phyloP scores from a whole-genome alignment of 2,329 filamentous ascomycete species.

The Penicillium sp. region DNA sequence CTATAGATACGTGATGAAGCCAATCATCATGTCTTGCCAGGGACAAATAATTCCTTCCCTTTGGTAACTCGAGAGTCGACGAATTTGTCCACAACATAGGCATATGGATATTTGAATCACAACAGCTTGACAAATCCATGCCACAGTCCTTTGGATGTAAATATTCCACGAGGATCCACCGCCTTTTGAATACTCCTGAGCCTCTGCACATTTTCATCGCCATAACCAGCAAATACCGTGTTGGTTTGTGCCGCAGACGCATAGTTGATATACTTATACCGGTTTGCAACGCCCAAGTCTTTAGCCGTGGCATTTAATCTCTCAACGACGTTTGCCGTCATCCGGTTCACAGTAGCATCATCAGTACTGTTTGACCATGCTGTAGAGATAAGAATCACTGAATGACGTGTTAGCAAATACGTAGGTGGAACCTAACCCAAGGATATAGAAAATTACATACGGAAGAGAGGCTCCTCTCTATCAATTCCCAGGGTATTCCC shows the following conservation, averaged over 20 bases:
- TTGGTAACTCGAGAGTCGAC: too few relatives aligned
- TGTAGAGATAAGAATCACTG: conserved; percentile 16
- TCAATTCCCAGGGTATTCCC: conserved; percentile 27
- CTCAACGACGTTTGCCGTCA: conserved; percentile 12
- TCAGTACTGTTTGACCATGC: conserved; percentile 11
- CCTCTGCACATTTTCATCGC: conserved; percentile 35
- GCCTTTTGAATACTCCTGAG: conserved; percentile 36
- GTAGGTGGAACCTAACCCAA: too few relatives aligned
- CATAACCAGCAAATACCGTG: conserved; percentile 44
- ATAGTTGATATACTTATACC: conserved; percentile 51
- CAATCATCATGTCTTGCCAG: too few relatives aligned
- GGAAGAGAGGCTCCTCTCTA: conserved; percentile 14
- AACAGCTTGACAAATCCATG: conserved; percentile 18
- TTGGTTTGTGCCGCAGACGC: conserved; percentile 38
- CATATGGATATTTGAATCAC: not conserved
- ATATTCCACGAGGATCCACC: conserved; percentile 46
- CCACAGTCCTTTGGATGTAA: conserved; percentile 25
- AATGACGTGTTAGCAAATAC: not conserved
- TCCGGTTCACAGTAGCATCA: conserved; percentile 11
- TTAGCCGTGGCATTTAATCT: conserved; percentile 25
- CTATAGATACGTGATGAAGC: too few relatives aligned
- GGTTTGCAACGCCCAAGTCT: conserved; percentile 19
- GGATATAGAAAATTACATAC: conserved; percentile 4
- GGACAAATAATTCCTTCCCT: too few relatives aligned
- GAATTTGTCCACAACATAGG: not conserved